Evolutionary conservation across 176 grass and related monocot genomes (phyloP), one percentile per base, ranked within the genome.

Genomic region (Saccharum officinarum): DNA sequence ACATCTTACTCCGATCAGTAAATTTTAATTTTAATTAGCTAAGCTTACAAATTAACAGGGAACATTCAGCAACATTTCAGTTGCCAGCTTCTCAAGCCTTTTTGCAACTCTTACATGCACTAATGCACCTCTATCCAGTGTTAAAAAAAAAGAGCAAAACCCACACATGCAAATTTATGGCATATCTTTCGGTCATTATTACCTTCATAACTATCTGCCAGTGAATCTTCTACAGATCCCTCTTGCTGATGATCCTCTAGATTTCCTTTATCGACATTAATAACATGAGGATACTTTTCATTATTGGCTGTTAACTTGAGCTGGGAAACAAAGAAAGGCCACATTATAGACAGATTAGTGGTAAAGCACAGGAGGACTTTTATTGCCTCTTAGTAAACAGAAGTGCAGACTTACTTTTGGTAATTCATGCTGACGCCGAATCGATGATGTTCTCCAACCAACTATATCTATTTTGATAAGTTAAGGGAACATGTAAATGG

Each of bases 401-500:
- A 15, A 46, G 7, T n/a, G 8, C 7, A 25, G 69, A 31, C 86
- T 85, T 95, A 98, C 97, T 50, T 89, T 88, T 4, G 97, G 97
- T 79, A 98, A 89, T 60, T 94, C 93, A 86, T 90, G 83, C 50
- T 87, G 90, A 49, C 86, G 86, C 26, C 97, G 84, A 88, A 98
- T 87, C 10, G 97, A 98, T 10, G 91, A 92, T 76, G 93, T 98
- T 69, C 88, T 88, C 93, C 97, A 98, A 81, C 97, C 97, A 83
- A 98, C 97, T 67, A 98, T 96, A 86, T 98, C 93, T 98, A 86
- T 97, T 81, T 63, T 17, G 1, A 40, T n/a, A 67, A 82, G 81
- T 96, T 79, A 95, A 98, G 82, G 71, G 18, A 20, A 86, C 26
- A 69, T 39, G 20, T 2, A 46, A 82, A 10, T 13, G 36, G 8